These are phyloP conservation scores for Acarospora socialis DNA, from an alignment of 2,329 filamentous ascomycete genomes.

Conservation along the genomic window DNA sequence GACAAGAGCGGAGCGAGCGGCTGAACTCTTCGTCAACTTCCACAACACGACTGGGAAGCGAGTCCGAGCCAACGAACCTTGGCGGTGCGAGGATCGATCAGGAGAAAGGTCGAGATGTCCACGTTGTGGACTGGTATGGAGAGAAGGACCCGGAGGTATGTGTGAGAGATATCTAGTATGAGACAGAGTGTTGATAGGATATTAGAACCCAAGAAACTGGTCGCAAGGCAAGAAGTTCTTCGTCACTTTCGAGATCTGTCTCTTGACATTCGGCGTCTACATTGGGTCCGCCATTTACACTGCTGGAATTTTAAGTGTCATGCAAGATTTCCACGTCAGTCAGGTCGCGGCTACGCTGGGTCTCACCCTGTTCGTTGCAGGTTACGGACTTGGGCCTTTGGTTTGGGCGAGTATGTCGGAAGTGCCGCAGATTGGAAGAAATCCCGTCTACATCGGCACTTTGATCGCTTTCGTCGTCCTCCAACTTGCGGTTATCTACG, in stretches of 20 bases:
- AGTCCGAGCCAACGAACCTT: too few species aligned
- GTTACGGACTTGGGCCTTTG: constrained; percentile 37
- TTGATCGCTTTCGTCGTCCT: constrained; percentile 36
- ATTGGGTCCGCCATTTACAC: constrained; percentile 38
- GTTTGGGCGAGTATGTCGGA: constrained; percentile 33
- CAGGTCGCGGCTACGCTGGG: constrained; percentile 34
- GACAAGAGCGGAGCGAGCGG: constrained; percentile 17
- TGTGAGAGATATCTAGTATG: background rate
- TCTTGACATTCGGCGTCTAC: constrained; percentile 38
- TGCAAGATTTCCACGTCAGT: constrained; percentile 31
- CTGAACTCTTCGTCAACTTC: too few species aligned
- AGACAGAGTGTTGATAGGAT: background rate
- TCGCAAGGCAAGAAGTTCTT: constrained; percentile 22
- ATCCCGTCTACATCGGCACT: constrained; percentile 34
- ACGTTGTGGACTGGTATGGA: constrained; percentile 39
- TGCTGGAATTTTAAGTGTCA: constrained; percentile 28
- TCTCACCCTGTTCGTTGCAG: constrained; percentile 36
- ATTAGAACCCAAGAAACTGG: constrained; percentile 36
- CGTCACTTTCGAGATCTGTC: constrained; percentile 33
- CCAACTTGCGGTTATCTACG: constrained; percentile 11
- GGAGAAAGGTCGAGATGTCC: constrained; percentile 37
- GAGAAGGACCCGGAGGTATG: constrained; percentile 28
- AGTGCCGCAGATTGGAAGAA: constrained; percentile 36
- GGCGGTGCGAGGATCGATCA: too few species aligned
- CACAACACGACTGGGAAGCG: too few species aligned